Conservation (phyloP, 1,284 basidiomycete species). For the Tilletia caries region DNA sequence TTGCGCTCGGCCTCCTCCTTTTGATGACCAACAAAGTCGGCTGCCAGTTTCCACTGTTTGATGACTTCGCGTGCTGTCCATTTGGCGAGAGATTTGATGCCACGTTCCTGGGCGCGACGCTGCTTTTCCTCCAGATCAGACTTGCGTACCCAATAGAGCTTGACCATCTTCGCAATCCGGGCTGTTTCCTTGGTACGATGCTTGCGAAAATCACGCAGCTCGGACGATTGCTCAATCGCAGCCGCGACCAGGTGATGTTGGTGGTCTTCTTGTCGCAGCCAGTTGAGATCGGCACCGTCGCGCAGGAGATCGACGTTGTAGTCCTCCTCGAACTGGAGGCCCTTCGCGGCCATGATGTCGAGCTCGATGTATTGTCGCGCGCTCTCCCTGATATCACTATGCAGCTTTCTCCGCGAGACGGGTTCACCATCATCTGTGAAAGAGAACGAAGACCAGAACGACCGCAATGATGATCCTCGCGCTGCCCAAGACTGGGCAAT, state of each 20-base stretch:
- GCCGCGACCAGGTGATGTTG: slow-evolving; percentile 37
- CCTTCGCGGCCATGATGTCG: background rate
- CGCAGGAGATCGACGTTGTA: background rate
- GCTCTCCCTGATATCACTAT: background rate
- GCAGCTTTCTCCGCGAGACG: background rate
- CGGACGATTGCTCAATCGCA: slow-evolving; percentile 23
- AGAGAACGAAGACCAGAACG: background rate
- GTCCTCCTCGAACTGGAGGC: background rate
- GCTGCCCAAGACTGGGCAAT: background rate
- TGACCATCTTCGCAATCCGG: slow-evolving; percentile 68
- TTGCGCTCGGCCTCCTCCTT: slow-evolving; percentile 62
- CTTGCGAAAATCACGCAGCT: slow-evolving; percentile 47
- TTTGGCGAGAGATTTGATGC: slow-evolving; percentile 68
- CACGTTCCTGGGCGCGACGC: slow-evolving; percentile 66
- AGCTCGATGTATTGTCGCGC: background rate
- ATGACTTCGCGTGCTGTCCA: slow-evolving; percentile 68
- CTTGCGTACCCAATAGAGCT: slow-evolving; percentile 73
- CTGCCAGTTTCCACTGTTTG: slow-evolving; percentile 82
- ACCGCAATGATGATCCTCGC: background rate
- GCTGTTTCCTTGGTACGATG: slow-evolving; percentile 42
- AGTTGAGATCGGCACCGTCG: background rate
- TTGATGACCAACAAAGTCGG: slow-evolving; percentile 75
- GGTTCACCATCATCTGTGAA: background rate
- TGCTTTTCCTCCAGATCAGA: slow-evolving; percentile 65
- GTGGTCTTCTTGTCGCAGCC: slow-evolving; percentile 24